Percentiles rank a stretch among this genome's conserved stretches.
phyloP scores from a whole-genome alignment of 257 asterid species.

The Solanum piurae region DNA sequence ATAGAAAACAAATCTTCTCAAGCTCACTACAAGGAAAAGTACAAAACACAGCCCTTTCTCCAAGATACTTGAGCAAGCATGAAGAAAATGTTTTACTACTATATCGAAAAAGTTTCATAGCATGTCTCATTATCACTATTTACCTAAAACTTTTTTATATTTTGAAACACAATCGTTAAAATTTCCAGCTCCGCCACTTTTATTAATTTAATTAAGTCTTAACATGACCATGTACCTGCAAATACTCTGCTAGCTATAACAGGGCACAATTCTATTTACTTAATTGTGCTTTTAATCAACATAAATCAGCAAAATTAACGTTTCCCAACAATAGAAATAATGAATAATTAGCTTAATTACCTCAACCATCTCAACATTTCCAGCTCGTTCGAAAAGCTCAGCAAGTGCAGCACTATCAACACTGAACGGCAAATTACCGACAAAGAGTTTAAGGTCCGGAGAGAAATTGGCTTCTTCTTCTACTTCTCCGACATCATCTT shows the following conservation, averaged over 20 bases:
- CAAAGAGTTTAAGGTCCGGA: slow-evolving; percentile 65
- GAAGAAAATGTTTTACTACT: background rate
- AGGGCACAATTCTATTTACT: background rate
- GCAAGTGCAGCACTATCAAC: slow-evolving; percentile 82
- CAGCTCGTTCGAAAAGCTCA: slow-evolving; percentile 65
- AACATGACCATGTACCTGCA: background rate
- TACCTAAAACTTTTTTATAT: no score
- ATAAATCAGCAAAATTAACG: background rate
- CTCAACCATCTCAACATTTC: slow-evolving; percentile 91
- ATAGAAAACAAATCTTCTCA: background rate
- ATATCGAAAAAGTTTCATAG: background rate
- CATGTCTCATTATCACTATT: background rate
- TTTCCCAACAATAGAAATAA: background rate
- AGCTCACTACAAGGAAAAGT: background rate
- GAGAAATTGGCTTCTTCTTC: slow-evolving; percentile 35
- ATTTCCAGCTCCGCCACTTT: background rate
- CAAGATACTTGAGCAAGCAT: background rate
- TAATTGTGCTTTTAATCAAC: background rate
- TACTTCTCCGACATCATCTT: slow-evolving; percentile 30
- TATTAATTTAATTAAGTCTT: background rate
- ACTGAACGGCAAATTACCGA: slow-evolving; percentile 74
- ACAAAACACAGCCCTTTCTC: background rate
- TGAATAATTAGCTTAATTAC: slow-evolving; percentile 12
- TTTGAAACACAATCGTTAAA: background rate
- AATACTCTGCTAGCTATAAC: background rate